Conservation (phyloP, 305 asterid genomes). For the Solanum hybrid region DNA sequence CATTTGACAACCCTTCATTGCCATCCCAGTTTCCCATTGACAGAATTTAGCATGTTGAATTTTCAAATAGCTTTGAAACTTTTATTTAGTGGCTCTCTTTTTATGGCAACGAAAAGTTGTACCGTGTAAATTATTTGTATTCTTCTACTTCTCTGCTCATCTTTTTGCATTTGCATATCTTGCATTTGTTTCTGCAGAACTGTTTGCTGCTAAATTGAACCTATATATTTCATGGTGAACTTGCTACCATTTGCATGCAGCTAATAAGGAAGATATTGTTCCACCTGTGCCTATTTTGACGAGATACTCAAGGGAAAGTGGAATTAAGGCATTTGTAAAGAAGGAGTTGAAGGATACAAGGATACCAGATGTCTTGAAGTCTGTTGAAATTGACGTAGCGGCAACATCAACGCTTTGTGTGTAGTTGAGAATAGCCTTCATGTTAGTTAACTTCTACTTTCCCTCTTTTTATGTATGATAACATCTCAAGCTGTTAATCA, state of each 20-base stretch:
- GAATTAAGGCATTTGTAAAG: slow-evolving; percentile 85
- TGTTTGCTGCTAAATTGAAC: not conserved
- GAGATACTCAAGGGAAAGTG: slow-evolving; percentile 75
- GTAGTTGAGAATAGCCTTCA: slow-evolving; percentile 80
- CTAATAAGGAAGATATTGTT: slow-evolving; percentile 81
- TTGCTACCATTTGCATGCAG: slow-evolving; percentile 37
- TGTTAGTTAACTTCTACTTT: slow-evolving; percentile 52
- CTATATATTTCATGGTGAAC: slow-evolving; percentile 9
- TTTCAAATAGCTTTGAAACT: not conserved
- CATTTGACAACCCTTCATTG: not conserved
- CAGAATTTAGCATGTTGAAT: not conserved
- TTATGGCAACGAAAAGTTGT: not conserved
- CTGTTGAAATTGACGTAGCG: slow-evolving; percentile 54
- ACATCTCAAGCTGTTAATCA: not conserved
- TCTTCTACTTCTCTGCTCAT: not conserved
- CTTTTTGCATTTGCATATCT: not conserved
- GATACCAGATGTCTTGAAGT: slow-evolving; percentile 60
- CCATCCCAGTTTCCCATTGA: not conserved
- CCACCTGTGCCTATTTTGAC: slow-evolving; percentile 94
- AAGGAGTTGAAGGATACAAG: slow-evolving; percentile 74
- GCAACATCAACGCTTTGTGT: slow-evolving; percentile 81
- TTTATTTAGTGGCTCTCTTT: not conserved
- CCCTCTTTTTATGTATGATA: not conserved
- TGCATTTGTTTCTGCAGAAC: slow-evolving; percentile 1
- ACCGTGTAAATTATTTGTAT: not conserved